phyloP scores from a whole-genome alignment of 208 protist genomes.

The Angomonas ambiguus region DNA sequence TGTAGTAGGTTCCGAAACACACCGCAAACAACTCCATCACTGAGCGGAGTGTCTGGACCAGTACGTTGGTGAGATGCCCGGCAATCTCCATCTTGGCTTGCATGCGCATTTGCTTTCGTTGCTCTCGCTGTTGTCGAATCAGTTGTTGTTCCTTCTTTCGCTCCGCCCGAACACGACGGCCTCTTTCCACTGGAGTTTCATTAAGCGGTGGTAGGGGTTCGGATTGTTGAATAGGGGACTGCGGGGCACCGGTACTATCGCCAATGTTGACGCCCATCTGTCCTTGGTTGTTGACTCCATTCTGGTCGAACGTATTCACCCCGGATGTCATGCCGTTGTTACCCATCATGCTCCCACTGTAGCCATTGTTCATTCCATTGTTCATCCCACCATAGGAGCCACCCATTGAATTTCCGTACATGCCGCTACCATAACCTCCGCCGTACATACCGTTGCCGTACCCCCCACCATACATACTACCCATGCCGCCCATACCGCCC shows the following conservation, averaged over 20 bases:
- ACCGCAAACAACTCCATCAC: constrained; percentile 75
- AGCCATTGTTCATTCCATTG: constrained; percentile 29
- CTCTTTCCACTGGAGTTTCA: constrained; percentile 53
- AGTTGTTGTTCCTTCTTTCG: constrained; percentile 55
- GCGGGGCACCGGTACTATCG: neutral
- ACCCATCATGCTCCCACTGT: constrained; percentile 21
- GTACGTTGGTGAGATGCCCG: constrained; percentile 68
- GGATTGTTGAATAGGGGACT: constrained; percentile 37
- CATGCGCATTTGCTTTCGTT: constrained; percentile 60
- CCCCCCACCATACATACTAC: constrained; percentile 37
- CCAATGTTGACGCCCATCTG: constrained; percentile 12
- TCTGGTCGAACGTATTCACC: constrained; percentile 16
- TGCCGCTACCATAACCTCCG: constrained; percentile 30
- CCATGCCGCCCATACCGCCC: constrained; percentile 33
- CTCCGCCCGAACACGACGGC: constrained; percentile 50
- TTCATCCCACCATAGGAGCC: constrained; percentile 18
- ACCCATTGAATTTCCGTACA: constrained; percentile 25
- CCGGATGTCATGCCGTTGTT: constrained; percentile 17
- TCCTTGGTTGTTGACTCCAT: constrained; percentile 15
- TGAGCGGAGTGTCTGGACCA: constrained; percentile 74
- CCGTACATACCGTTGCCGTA: constrained; percentile 29
- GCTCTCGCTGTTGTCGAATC: constrained; percentile 58
- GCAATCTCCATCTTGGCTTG: constrained; percentile 72
- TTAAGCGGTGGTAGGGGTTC: constrained; percentile 38
- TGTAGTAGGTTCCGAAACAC: constrained; percentile 86